Conservation (phyloP, 352 stramenopile genomes). For the Phytopythium mirpurense region DNA sequence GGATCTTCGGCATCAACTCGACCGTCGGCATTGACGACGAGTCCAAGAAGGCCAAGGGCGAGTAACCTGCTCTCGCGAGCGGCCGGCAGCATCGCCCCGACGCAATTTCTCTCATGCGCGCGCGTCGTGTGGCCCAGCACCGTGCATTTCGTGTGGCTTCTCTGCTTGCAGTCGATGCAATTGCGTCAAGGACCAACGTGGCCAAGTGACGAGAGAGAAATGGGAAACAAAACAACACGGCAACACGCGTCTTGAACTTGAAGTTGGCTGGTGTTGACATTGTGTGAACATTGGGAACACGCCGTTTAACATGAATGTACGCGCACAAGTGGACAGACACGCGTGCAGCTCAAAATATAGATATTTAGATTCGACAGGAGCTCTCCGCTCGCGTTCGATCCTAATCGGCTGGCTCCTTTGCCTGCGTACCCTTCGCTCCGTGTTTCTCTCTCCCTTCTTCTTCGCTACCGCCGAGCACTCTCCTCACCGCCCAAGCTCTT, state of each 20-base stretch:
- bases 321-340: not conserved
- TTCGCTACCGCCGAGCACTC: conserved; percentile 3
- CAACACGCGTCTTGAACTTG: conserved; percentile 1
- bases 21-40: conserved; percentile 94
- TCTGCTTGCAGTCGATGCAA: not conserved
- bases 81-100: not conserved
- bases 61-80: conserved; percentile 13
- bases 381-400: conserved; percentile 31
- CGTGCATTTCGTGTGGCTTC: not conserved
- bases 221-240: conserved; percentile 1
- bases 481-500: conserved; percentile 8
- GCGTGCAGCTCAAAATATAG: conserved; percentile 25
- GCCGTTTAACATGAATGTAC: not conserved
- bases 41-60: conserved; percentile 39
- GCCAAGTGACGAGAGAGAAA: not conserved
- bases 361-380: conserved; percentile 52
- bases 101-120: not conserved
- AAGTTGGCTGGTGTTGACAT: not conserved
- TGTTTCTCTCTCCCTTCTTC: conserved; percentile 6
- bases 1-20: conserved; percentile 95
- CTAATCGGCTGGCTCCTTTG: conserved; percentile 9
- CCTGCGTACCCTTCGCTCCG: not conserved
- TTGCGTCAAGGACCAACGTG: not conserved
- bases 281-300: no score
- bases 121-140: no score